Base-by-base conservation (phyloP, 768 basidiomycete species). In the Boletus coccyginus region DNA sequence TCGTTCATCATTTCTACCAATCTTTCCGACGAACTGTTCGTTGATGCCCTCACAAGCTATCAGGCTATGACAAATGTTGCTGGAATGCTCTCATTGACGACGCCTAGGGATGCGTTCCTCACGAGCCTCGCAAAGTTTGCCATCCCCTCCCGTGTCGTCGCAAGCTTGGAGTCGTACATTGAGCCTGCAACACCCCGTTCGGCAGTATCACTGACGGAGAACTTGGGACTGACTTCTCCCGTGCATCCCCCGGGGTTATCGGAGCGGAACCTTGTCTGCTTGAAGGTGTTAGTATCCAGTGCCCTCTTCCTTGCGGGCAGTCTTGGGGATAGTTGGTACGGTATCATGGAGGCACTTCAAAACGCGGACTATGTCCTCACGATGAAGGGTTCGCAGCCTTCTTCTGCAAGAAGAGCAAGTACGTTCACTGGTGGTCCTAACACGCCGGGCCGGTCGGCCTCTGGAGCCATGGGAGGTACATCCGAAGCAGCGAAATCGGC, bases 321-420 rank as follows among this genome's bases (percentile, higher is more conserved):
- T 54, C 80, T 97, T 7, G 93, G 87, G n/a, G 81, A 86, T 55
- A 92, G 89, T 57, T 98, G 96, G 96, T 96, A 92, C 69, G 81
- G 87, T 44, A 82, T 98, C 10, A 77, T 98, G 50, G 95, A 98
- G 66, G 85, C 89, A 1, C 73, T 98, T 24, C 96, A 98, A 73
- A 98, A 94, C 61, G 95, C 96, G 8, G 94, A 96, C 64, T 94
- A 94, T 63, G 90, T 99, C 19, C 76, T 98, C 19, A 83, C 82
- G 10, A 76, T 80, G 63, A 88, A 85, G 71, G 83, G 78, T 3
- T 73, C 72, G 2, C 71, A 70, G 32, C 60, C 65, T 32, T 55
- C 71, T 8, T 60, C 67, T 5, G 67, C 61, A 3, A 66, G 67
- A 24, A 75, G 71, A 51, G 71, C 74, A 52, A 73, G 72, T 38